These are phyloP conservation scores for Phylloporus arenicola DNA, from an alignment of 768 basidiomycete species.

Conservation along the genomic window DNA sequence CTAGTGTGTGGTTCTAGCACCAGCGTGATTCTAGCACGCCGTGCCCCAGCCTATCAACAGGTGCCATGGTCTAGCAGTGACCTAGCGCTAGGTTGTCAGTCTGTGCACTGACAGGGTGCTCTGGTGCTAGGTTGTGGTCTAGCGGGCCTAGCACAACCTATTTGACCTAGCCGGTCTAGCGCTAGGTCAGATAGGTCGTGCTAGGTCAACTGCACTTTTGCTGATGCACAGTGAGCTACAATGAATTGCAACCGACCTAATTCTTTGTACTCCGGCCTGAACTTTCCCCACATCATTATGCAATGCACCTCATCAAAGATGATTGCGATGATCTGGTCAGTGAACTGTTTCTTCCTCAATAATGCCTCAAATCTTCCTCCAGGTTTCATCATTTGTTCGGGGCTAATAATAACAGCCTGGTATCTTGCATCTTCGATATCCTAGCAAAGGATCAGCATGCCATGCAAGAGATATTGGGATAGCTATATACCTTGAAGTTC, in stretches of 20 bases:
- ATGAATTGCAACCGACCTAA: conserved; percentile 24
- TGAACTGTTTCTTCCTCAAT: not conserved
- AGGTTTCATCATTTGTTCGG: conserved; percentile 12
- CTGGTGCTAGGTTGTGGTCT: too few species aligned
- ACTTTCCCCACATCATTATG: too few species aligned
- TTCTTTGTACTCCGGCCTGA: conserved; percentile 30
- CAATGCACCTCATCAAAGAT: conserved; percentile 23
- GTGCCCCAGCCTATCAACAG: too few species aligned
- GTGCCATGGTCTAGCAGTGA: too few species aligned
- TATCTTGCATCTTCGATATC: not conserved
- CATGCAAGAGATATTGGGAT: not conserved
- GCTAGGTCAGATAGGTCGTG: too few species aligned
- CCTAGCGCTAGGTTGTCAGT: too few species aligned
- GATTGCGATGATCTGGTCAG: not conserved
- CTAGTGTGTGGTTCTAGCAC: too few species aligned
- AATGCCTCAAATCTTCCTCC: conserved; percentile 11
- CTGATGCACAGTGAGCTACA: conserved; percentile 22
- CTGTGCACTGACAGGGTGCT: too few species aligned
- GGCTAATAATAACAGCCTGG: not conserved
- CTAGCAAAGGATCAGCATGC: not conserved
- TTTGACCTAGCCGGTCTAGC: too few species aligned
- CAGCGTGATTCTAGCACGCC: too few species aligned
- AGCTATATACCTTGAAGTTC: not conserved
- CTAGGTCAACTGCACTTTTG: too few species aligned
- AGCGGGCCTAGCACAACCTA: too few species aligned